A percentile compares a stretch with the other conserved stretches of the same genome.
phyloP scores from a whole-genome alignment of 495 filamentous ascomycete genomes.

The Penicillium flavigenum region DNA sequence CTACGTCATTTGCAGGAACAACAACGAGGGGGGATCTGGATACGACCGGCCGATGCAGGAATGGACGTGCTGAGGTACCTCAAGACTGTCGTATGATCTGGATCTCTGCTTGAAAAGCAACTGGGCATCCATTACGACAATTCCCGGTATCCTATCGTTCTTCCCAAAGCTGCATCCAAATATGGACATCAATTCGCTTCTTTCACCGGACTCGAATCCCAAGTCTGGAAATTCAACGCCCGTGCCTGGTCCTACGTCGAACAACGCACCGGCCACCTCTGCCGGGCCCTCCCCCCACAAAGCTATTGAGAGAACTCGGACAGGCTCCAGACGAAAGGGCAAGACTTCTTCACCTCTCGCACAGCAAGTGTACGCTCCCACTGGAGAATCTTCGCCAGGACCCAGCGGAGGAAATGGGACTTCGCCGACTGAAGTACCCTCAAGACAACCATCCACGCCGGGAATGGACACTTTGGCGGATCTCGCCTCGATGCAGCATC shows the following conservation, averaged over 20 bases:
- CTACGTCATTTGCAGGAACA: constrained; percentile 11
- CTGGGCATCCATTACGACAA: constrained; percentile 20
- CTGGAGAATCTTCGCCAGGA: constrained; percentile 36
- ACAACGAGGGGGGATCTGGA: constrained; percentile 23
- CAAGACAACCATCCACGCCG: constrained; percentile 54
- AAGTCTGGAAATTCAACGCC: constrained; percentile 45
- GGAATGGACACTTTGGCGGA: constrained; percentile 68
- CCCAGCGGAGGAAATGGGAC: constrained; percentile 36
- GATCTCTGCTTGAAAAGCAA: constrained; percentile 30
- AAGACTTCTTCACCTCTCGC: constrained; percentile 47
- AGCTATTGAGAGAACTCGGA: constrained; percentile 35
- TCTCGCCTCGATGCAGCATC: constrained; percentile 65
- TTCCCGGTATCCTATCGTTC: constrained; percentile 4
- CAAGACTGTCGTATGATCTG: constrained; percentile 35
- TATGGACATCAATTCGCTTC: constrained; percentile 74
- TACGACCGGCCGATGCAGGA: constrained; percentile 36
- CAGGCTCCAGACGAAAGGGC: constrained; percentile 33
- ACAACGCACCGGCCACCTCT: constrained; percentile 28
- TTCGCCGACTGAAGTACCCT: constrained; percentile 33
- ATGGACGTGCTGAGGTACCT: constrained; percentile 46
- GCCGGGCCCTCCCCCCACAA: constrained; percentile 37
- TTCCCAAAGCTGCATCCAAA: constrained; percentile 16
- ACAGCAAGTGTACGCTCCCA: constrained; percentile 41
- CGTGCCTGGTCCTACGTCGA: constrained; percentile 36
- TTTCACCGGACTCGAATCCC: constrained; percentile 65